Percentiles rank a stretch among this genome's conserved stretches.
Evolutionary conservation across 768 basidiomycete species (phyloP).

Genomic region (Russula virescens): DNA sequence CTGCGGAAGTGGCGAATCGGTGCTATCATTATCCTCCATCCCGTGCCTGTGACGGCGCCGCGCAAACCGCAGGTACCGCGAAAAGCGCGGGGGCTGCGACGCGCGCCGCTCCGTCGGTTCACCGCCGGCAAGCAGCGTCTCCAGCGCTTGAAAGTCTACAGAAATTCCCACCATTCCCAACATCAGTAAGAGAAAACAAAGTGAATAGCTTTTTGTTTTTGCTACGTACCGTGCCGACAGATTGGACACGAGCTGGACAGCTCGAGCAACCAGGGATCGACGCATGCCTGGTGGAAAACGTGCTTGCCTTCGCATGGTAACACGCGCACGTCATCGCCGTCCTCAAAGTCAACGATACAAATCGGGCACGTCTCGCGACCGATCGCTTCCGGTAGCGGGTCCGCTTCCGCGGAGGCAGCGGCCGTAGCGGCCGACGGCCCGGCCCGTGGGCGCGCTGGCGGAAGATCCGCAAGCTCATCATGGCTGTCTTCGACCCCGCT

Average conservation of each 20-base stretch:
- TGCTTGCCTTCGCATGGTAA: conserved; percentile 91
- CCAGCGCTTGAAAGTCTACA: conserved; percentile 34
- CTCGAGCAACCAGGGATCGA: conserved; percentile 90
- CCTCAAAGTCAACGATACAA: conserved; percentile 90
- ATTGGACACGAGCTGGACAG: conserved; percentile 88
- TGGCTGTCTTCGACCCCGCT: neutral
- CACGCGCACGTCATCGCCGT: conserved; percentile 86
- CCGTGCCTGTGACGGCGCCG: conserved; percentile 26
- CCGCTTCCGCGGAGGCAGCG: conserved; percentile 29
- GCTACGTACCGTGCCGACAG: conserved; percentile 72
- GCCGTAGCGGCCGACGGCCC: conserved; percentile 23
- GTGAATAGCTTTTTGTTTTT: no score
- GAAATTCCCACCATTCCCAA: no score
- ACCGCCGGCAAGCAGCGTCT: conserved; percentile 29
- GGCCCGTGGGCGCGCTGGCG: conserved; percentile 19
- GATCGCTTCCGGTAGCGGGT: conserved; percentile 57
- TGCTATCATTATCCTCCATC: conserved; percentile 27
- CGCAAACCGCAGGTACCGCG: conserved; percentile 33
- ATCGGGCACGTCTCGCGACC: conserved; percentile 90
- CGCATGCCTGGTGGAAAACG: conserved; percentile 83
- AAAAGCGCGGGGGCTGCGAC: conserved; percentile 30
- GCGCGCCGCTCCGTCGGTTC: conserved; percentile 21
- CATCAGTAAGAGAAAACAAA: no score
- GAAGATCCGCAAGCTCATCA: conserved; percentile 10
- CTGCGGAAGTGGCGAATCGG: conserved; percentile 25